Conservation (phyloP, 192 early-diverging fungal genomes). For the Mortierella antarctica region DNA sequence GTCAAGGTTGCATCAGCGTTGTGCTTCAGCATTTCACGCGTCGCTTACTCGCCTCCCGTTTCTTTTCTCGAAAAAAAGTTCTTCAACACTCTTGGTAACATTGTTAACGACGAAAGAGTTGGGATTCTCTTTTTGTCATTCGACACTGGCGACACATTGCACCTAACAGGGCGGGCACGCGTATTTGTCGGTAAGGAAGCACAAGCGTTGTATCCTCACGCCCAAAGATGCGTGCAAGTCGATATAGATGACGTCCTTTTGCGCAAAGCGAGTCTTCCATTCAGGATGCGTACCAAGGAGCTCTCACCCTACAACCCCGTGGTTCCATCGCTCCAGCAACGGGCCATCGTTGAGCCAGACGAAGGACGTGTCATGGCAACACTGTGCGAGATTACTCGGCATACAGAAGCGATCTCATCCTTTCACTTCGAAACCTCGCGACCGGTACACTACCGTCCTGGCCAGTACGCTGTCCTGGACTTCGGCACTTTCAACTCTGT, state of each 20-base stretch:
- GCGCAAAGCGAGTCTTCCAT: conserved; percentile 6
- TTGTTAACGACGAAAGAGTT: conserved; percentile 21
- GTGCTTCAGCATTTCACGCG: too few species aligned
- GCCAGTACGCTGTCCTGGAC: conserved; percentile 45
- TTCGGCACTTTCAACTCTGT: conserved; percentile 23
- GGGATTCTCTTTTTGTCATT: conserved; percentile 32
- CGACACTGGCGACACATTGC: conserved; percentile 28
- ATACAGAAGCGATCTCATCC: conserved; percentile 13
- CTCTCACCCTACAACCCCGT: conserved; percentile 45
- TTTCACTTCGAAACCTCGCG: conserved; percentile 19
- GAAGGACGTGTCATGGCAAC: background rate
- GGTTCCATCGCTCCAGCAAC: background rate
- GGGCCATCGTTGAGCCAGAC: background rate
- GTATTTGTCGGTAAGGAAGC: conserved; percentile 26
- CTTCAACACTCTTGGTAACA: conserved; percentile 48
- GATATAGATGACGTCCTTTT: conserved; percentile 15
- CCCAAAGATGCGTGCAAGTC: conserved; percentile 23
- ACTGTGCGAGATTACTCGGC: conserved; percentile 15
- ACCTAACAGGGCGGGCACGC: conserved; percentile 32
- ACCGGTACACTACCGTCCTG: conserved; percentile 17
- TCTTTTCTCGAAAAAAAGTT: conserved; percentile 13
- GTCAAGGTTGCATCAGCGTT: too few species aligned
- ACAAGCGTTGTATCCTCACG: conserved; percentile 28
- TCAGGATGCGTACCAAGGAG: conserved; percentile 28
- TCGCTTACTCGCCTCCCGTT: background rate